Base-by-base conservation (phyloP, 441 rosid genomes). In the Croton setiger region DNA sequence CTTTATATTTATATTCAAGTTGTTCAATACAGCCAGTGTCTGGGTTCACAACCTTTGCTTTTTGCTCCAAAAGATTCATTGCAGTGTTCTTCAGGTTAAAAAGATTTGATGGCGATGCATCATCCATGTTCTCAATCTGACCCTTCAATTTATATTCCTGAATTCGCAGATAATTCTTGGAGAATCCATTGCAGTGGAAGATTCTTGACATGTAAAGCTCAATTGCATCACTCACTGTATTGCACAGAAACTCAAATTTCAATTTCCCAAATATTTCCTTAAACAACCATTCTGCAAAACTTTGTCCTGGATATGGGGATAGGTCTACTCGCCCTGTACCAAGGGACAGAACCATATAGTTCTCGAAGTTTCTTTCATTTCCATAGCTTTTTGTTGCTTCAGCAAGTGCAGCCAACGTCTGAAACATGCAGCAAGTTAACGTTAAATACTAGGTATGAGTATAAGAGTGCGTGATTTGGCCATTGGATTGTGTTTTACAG, bases 251-350 rank as follows among this genome's bases (percentile, higher is more conserved):
- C 14, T 54, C 58, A 54, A 54, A 54, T 21, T 15, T 54, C 8
- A 21, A 54, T 54, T 54, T 54, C 15, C 31, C 14, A 0, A 54
- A 8, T 54, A 54, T 20, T 21, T 54, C 58, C 33, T 54, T 21
- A 27, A 54, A 54, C 21, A 54, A 33, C 58, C 58, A 54, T 54
- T 54, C 58, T 54, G 58, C 58, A 20, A 54, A 54, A 54, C 58
- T 14, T 54, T 54, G 58, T 54, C 14, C 14, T 2, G 12, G 33
- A 8, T 54, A 20, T 54, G 58, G 58, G 11, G 31, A 18, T 54
- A 54, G 20, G 58, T 20, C 58, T 21, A 0, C 58, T 54, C 33
- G 58, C 3, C 58, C 58, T 7, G 58, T 54, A 10, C 58, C 58
- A 54, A 54, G 35, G 2, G 58, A 54, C 13, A 54, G 33, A 54